A percentile compares a stretch with the other conserved stretches of the same genome.
phyloP scores from a whole-genome alignment of 148 eudicot species.

The Vaccinium myrtillus region DNA sequence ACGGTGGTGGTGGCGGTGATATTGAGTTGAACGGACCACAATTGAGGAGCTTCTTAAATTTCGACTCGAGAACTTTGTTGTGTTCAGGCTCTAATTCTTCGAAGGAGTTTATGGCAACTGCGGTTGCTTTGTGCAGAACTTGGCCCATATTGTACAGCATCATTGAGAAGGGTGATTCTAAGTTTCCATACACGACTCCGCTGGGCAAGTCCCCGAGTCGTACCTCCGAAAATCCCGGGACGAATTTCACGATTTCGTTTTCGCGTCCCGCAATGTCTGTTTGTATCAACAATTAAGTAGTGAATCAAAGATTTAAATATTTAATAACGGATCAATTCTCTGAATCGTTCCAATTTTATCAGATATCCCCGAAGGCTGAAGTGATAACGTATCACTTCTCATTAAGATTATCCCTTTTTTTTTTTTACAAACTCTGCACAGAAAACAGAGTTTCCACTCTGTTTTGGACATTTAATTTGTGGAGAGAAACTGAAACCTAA shows the following conservation, averaged over 20 bases:
- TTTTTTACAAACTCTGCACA: background rate
- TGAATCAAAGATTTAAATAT: background rate
- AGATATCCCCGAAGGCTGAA: no score
- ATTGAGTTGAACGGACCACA: constrained; percentile 56
- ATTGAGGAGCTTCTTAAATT: constrained; percentile 35
- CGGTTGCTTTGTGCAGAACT: constrained; percentile 37
- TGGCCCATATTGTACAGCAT: constrained; percentile 58
- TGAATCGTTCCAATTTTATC: no score
- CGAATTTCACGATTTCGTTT: constrained; percentile 27
- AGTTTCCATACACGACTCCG: constrained; percentile 42
- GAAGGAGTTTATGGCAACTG: constrained; percentile 45
- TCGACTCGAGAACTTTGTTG: constrained; percentile 38
- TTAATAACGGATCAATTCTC: no score
- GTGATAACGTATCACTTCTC: no score
- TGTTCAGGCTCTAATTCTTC: constrained; percentile 43
- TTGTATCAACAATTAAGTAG: background rate
- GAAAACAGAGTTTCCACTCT: background rate
- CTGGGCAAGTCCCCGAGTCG: constrained; percentile 42
- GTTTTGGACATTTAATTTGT: background rate
- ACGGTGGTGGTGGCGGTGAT: constrained; percentile 25
- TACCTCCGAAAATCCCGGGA: constrained; percentile 50
- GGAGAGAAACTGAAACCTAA: background rate
- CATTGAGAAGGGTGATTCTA: constrained; percentile 39
- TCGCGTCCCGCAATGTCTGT: constrained; percentile 28
- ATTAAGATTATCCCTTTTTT: no score